Base-by-base conservation (phyloP, 169 alveolate genomes). In the Cryptosporidium parvum region DNA sequence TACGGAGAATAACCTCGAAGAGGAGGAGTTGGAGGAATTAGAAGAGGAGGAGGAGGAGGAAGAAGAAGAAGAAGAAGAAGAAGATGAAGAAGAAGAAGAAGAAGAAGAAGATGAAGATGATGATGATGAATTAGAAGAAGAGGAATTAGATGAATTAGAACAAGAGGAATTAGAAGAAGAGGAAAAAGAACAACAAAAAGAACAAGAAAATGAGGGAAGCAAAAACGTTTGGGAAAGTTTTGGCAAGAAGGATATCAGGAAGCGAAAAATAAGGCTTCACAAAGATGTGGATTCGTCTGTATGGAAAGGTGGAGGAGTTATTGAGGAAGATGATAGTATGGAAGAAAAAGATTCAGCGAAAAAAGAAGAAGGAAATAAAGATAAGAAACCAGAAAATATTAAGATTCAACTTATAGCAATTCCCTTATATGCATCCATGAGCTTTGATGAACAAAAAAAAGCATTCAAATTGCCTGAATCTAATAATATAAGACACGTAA, bases 401-500 rank as follows among this genome's bases (percentile, higher is more conserved):
- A 87, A 39, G 33, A 94, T 61, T 80, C 95, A 23, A 95, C 65
- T 94, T 48, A 92, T 35, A 37, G 70, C 96, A 37, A 93, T 94
- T 45, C 96, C 97, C 2, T 86, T 98, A 42, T 97, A 97, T 93
- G 97, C 99, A 12, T 93, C 96, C 62, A 93, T 96, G 92, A 93
- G 97, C 37, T 85, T 92, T 31, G 92, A 92, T 51, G 94, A 96
- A 37, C 96, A 97, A 93, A 91, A 86, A 72, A 93, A 93, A 69
- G 95, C 96, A 35, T 96, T 94, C 39, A 51, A 84, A 65, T 95
- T 95, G 75, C 93, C 94, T 29, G 89, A 93, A 33, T 98, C 99
- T 31, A 97, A 94, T 10, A 94, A 94, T 85, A 97, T 97, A 91
- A 94, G 99, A 21, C 91, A 97, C 61, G 97, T 98, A 39, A 97